These are phyloP conservation scores for Plasmodium knowlesi DNA, from an alignment of 169 alveolate species.

Conservation along the genomic window DNA sequence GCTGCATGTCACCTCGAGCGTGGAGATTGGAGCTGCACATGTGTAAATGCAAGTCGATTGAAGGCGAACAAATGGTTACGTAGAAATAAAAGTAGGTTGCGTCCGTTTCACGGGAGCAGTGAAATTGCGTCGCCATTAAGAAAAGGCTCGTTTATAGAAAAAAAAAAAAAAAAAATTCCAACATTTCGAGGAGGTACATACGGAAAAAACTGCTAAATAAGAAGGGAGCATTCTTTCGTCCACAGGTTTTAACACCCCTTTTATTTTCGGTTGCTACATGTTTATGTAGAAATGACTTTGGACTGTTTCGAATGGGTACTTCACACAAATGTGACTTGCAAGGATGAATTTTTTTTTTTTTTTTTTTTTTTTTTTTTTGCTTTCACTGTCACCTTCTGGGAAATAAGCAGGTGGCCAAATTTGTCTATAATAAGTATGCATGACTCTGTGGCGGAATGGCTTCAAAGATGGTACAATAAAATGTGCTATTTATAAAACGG, in stretches of 20 bases:
- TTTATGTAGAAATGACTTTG: background rate
- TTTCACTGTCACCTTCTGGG: background rate
- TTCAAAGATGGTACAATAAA: background rate
- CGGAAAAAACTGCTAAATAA: background rate
- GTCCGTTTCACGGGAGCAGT: background rate
- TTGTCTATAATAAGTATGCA: background rate
- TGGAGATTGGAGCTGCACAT: background rate
- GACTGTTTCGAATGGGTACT: background rate
- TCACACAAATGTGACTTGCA: background rate
- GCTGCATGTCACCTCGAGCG: background rate
- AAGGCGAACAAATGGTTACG: background rate
- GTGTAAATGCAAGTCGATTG: background rate
- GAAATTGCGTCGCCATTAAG: background rate
- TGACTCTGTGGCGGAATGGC: background rate
- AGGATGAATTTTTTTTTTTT: background rate
- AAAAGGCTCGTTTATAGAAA: background rate
- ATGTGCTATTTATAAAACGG: background rate
- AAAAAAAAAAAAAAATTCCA: background rate
- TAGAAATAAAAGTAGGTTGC: background rate
- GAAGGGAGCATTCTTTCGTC: background rate
- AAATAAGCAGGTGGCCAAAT: background rate
- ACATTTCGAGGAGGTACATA: background rate
- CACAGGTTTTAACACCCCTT: background rate
- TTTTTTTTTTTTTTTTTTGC: background rate
- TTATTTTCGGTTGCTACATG: background rate